phyloP scores from a whole-genome alignment of 2,329 filamentous ascomycete genomes.

The Penicillium olsonii region DNA sequence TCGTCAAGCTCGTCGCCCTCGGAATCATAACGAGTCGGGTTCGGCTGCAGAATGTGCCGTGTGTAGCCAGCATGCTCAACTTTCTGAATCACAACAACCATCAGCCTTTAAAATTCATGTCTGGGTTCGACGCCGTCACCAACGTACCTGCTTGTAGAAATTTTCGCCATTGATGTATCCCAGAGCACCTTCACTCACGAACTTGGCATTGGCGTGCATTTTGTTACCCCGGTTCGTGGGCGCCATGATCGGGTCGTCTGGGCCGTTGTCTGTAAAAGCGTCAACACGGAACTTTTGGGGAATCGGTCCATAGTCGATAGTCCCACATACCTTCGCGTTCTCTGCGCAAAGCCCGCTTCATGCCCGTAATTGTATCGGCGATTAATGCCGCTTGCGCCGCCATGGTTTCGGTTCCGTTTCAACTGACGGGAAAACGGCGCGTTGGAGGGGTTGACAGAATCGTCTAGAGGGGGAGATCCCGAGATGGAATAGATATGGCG shows the following conservation, averaged over 20 bases:
- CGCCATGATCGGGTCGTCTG: slow-evolving; percentile 56
- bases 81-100: slow-evolving; percentile 43
- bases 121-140: background rate
- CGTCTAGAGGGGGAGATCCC: background rate
- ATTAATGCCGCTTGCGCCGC: slow-evolving; percentile 48
- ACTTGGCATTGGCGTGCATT: slow-evolving; percentile 58
- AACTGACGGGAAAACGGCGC: slow-evolving; percentile 17
- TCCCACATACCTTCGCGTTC: slow-evolving; percentile 49
- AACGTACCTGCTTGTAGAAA: slow-evolving; percentile 57
- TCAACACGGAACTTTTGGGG: slow-evolving; percentile 8
- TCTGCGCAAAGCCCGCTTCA: slow-evolving; percentile 55
- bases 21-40: slow-evolving; percentile 63
- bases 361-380: slow-evolving; percentile 56
- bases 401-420: slow-evolving; percentile 34
- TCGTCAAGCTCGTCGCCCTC: slow-evolving; percentile 64
- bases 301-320: too few relatives aligned
- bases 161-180: slow-evolving; percentile 53
- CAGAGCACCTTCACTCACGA: slow-evolving; percentile 57
- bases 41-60: slow-evolving; percentile 60
- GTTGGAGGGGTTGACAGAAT: slow-evolving; percentile 4
- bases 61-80: slow-evolving; percentile 64
- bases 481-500: background rate
- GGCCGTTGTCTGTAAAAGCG: slow-evolving; percentile 34
- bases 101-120: slow-evolving; percentile 10
- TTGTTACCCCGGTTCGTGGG: slow-evolving; percentile 64